Conservation (phyloP, 2,329 filamentous ascomycete genomes). For the Nemania sp. region DNA sequence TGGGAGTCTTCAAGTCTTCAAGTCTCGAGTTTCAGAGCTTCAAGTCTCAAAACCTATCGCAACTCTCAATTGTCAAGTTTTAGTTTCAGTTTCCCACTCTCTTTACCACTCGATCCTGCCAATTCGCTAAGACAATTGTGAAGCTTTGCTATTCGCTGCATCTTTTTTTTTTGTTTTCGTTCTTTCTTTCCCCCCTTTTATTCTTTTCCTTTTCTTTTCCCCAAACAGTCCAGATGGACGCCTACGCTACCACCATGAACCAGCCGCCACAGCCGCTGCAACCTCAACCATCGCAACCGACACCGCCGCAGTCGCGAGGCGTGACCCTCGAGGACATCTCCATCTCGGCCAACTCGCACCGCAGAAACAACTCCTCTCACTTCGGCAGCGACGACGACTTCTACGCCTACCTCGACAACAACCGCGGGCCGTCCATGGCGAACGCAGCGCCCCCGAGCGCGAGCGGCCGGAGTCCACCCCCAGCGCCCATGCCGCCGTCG, state of each 20-base stretch:
- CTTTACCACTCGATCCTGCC: not conserved
- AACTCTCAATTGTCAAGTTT: too few species aligned
- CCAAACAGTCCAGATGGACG: constrained; percentile 21
- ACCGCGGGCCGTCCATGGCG: constrained; percentile 30
- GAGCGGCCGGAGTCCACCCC: constrained; percentile 14
- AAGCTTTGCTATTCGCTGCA: not conserved
- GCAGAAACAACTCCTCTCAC: constrained; percentile 30
- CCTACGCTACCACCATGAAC: constrained; percentile 26
- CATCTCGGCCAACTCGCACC: constrained; percentile 19
- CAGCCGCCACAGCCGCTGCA: constrained; percentile 24
- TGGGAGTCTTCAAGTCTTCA: too few species aligned
- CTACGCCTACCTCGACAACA: constrained; percentile 41
- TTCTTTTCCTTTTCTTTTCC: too few species aligned
- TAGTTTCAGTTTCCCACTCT: not conserved
- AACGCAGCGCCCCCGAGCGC: not conserved
- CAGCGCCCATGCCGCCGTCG: constrained; percentile 28
- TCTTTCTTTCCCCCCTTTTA: too few species aligned
- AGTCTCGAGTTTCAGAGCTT: not conserved
- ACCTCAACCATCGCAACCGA: constrained; percentile 7
- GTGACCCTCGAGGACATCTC: constrained; percentile 24
- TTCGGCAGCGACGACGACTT: constrained; percentile 42
- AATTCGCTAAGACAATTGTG: not conserved
- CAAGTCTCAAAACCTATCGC: not conserved
- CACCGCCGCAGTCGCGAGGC: constrained; percentile 22
- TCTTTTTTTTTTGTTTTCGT: too few species aligned